Base-by-base conservation (phyloP, 2,329 filamentous ascomycete species). In the Cladosporium halotolerans region DNA sequence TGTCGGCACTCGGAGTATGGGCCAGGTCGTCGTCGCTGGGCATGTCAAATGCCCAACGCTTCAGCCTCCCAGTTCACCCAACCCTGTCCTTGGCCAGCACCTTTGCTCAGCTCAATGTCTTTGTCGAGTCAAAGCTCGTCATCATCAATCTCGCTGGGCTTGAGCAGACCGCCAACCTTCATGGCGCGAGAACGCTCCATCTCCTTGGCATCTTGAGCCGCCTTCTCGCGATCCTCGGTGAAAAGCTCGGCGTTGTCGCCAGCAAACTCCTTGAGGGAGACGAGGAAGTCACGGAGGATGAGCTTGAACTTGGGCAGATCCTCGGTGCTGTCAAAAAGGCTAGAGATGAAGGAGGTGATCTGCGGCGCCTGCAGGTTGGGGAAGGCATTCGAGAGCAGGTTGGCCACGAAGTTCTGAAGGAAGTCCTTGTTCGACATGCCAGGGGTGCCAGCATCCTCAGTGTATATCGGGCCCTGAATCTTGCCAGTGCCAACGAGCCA, bases 211-310 rank as follows among this genome's bases (percentile, higher is more conserved):
- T 92, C 88, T 60, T 83, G 84, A 57, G 92, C 86, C 59, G 90
- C 89, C 70, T 95, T 87, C 72, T 99, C 93, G 71, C 95, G 90
- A 71, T 99, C 93, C 55, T 96, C 91, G 3, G 88, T 84, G 72
- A 87, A 99, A 9, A 99, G 79, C 67, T 99, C 93, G 1, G 92
- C 83, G 64, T 97, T 96, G 72, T 99, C 93, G 49, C 89, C 93
- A 1, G 89, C 85, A 65, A 97, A 99, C 72, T 99, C 95, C 74
- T 96, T 96, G 62, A 99, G 78, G 18, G 91, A 95, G 64, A 99
- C 95, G 62, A 99, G 76, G 81, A 99, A 99, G 73, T 99, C 93
- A 60, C 93, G 89, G 49, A 99, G 77, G 65, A 95, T 90, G 52
- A 96, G 83, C 70, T 96, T 95, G 84, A 99, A 99, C 70, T 90